Evolutionary conservation across 768 basidiomycete species (phyloP), one percentile per base, ranked within the genome.

Genomic region (Trichaptum fuscoviolaceum): DNA sequence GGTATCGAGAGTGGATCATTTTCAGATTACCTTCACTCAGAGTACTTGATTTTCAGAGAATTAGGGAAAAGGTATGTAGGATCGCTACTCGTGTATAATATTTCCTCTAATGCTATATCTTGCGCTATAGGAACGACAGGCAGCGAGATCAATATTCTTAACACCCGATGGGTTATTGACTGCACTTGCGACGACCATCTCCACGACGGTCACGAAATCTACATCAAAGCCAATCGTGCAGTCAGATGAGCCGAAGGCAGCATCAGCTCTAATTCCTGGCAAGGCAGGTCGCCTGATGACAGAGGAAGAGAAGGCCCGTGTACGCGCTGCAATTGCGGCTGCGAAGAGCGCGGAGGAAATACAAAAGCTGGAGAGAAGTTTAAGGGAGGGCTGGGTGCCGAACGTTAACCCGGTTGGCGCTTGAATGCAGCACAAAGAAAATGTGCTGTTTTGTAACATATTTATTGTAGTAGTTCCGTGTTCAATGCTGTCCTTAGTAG

Each of bases 1-100:
- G 91, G 87, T 96, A 96, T 82, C 91, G 93, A 82, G 92, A 94
- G 82, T 96, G 94, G 94, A 86, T 95, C 82, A 87, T 92, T 72
- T 94, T 87, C 87, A 87, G 89, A 81, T 83, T 94, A 82, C 87
- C 90, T 77, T 84, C 85, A 75, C 84, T 96, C 75, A 88, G 95
- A 84, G 91, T 94, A 80, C 83, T 96, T 75, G 94, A 96, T 85
- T 96, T 93, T 80, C 91, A 94, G 84, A 88, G 94, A 79, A 92
- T 96, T 73, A 88, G 91, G 76, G 93, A 95, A 77, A 94, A 95
- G 87, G 94, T 95, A 81, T 23, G 72, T 30, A 30, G 8, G 10
- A 25, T 3, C 63, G 25, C 27, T 52, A 20, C n/a, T 36, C 25
- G 20, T n/a, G 35, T 23, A 60, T 12, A 3, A 7, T 23, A 17